A percentile compares a stretch with the other conserved stretches of the same genome.
These are phyloP conservation scores for Mollisiaceae sp. DNA, from an alignment of 2,329 filamentous ascomycete species.

Conservation along the genomic window DNA sequence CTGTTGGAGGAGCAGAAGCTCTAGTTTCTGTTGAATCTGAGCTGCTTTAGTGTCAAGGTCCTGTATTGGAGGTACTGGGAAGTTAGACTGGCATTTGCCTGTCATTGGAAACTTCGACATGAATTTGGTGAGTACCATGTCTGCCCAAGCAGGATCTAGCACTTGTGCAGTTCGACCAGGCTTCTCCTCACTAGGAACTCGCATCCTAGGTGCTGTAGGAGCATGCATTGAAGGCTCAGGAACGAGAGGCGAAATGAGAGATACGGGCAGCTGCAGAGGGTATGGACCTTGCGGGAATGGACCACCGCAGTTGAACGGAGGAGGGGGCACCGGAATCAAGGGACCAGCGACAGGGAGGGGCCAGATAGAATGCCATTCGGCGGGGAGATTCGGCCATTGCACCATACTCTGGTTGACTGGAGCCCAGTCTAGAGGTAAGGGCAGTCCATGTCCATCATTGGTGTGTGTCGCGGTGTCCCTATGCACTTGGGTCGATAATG, in stretches of 20 bases:
- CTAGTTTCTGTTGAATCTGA: constrained; percentile 36
- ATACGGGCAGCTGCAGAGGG: not conserved
- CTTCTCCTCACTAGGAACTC: constrained; percentile 24
- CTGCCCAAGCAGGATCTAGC: constrained; percentile 33
- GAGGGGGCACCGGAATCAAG: not conserved
- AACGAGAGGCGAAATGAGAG: not conserved
- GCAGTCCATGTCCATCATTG: not conserved
- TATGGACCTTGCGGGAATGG: not conserved
- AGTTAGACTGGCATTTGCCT: constrained; percentile 27
- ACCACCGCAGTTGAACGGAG: not conserved
- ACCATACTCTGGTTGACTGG: not conserved
- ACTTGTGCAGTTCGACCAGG: constrained; percentile 33
- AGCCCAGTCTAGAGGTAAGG: not conserved
- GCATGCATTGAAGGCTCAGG: not conserved
- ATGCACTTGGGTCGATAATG: constrained; percentile 1
- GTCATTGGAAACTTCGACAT: constrained; percentile 41
- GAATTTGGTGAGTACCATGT: constrained; percentile 36
- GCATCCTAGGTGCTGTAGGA: not conserved
- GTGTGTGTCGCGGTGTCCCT: not conserved
- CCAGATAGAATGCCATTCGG: not conserved
- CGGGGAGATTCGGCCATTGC: not conserved
- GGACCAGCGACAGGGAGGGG: not conserved
- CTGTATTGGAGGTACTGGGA: constrained; percentile 16
- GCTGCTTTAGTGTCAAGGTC: constrained; percentile 7
- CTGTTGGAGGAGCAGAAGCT: constrained; percentile 34